phyloP scores from a whole-genome alignment of 225 moss, liverwort and hornwort species.

The Marchantia paleacea region DNA sequence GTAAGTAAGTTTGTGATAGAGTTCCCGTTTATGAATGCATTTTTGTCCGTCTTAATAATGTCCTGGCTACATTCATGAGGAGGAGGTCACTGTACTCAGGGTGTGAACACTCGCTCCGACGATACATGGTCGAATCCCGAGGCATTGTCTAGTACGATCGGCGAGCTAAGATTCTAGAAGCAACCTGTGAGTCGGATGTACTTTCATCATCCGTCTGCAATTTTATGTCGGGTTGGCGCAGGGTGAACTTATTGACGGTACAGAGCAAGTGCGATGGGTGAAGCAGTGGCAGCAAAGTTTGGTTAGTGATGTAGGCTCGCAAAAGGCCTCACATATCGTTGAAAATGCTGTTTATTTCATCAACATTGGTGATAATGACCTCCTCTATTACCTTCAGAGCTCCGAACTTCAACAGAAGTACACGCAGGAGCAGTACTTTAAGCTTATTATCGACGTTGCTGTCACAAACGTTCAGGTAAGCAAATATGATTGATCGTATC shows the following conservation, averaged over 20 bases:
- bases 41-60: not conserved
- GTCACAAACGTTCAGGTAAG: constrained; percentile 2
- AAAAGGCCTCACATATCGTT: not conserved
- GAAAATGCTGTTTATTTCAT: not conserved
- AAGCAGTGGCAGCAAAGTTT: constrained; percentile 17
- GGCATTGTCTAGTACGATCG: too few species aligned
- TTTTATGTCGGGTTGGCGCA: not conserved
- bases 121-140: too few species aligned
- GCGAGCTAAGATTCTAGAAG: too few species aligned
- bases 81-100: not conserved
- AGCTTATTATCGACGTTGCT: not conserved
- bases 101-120: too few species aligned
- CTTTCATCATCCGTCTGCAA: not conserved
- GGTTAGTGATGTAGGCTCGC: not conserved
- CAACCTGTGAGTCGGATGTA: not conserved
- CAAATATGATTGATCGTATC: too few species aligned
- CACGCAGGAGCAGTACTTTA: not conserved
- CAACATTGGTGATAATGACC: constrained; percentile 6
- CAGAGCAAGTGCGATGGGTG: constrained; percentile 10
- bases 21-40: not conserved
- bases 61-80: not conserved
- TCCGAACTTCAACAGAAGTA: not conserved
- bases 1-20: not conserved
- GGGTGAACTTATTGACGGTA: not conserved
- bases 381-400: not conserved